Evolutionary conservation across 2,329 filamentous ascomycete genomes (phyloP).

Genomic region (Phymatotrichopsis omnivora): DNA sequence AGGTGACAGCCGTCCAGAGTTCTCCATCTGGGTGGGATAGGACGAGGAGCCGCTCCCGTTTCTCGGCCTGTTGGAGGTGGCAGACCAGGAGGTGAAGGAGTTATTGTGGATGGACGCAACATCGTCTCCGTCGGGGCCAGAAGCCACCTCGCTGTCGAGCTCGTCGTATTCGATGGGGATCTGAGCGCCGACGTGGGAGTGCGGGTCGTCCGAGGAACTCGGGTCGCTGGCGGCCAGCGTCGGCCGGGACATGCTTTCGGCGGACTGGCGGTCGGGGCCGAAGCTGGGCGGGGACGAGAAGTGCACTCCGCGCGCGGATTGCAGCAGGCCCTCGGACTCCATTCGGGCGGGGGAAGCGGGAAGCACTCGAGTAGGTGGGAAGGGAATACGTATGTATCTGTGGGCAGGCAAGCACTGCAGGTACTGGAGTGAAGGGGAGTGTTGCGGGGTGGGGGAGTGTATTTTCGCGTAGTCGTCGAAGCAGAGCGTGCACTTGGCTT

Average conservation of each 20-base stretch:
- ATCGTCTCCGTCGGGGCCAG: slow-evolving; percentile 32
- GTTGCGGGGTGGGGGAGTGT: too few species aligned
- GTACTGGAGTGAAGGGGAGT: too few species aligned
- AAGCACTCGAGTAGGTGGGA: too few species aligned
- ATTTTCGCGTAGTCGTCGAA: too few species aligned
- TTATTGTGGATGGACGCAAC: slow-evolving; percentile 27
- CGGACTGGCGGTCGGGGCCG: too few species aligned
- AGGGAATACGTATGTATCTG: too few species aligned
- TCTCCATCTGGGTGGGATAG: slow-evolving; percentile 14
- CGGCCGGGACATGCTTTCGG: slow-evolving; percentile 37
- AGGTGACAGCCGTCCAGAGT: slow-evolving; percentile 24
- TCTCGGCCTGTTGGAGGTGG: slow-evolving; percentile 18
- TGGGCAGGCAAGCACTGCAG: too few species aligned
- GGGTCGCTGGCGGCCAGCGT: slow-evolving; percentile 41
- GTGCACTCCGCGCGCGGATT: too few species aligned
- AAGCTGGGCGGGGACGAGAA: too few species aligned
- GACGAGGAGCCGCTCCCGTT: slow-evolving; percentile 20
- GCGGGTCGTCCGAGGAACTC: slow-evolving; percentile 40
- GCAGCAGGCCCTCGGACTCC: too few species aligned
- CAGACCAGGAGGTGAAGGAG: slow-evolving; percentile 17
- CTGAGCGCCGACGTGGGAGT: slow-evolving; percentile 40
- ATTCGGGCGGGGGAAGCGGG: too few species aligned
- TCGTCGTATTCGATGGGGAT: slow-evolving; percentile 43
- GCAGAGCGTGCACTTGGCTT: too few species aligned
- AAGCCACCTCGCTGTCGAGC: slow-evolving; percentile 38